Evolutionary conservation across 2,329 filamentous ascomycete genomes (phyloP), one percentile per base, ranked within the genome.

Genomic region (Mollisiaceae sp.): DNA sequence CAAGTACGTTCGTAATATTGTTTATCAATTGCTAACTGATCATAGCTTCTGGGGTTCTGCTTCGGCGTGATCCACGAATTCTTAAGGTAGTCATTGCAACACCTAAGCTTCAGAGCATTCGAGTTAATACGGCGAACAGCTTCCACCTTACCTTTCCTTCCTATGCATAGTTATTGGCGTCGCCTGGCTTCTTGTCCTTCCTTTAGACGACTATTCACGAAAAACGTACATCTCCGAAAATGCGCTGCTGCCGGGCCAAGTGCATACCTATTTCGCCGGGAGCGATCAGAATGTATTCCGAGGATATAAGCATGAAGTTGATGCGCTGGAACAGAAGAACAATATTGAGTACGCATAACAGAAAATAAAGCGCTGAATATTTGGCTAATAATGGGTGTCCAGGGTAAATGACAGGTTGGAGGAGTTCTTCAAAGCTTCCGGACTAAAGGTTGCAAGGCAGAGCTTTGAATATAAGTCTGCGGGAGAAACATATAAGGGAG

Each of bases 181-280:
- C 63, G 86, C 88, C 72, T 99, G 94, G 92, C 88, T 99, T 15
- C 86, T 97, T 24, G 84, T 98, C 38, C 86, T 99, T 1, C 95
- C 95, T 2, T 84, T 98, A 61, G 86, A 98, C 78, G 87, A 94
- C 71, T 97, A 98, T 81, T 97, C 93, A 59, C 89, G 95, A 70
- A 85, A 87, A 66, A 99, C 94, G 0, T 99, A 99, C 78, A 95
- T 99, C 65, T 98, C 94, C 52, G 95, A 99, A 78, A 99, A 99
- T 77, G 95, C 95, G 12, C 87, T 99, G 39, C 83, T 99, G 15
- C 95, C 95, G 0, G 95, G 94, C 1, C 95, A 99, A 79, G 95
- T 98, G 9, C 94, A 98, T 80, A 97, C 95, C 1, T 99, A 99
- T 79, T 99, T 99, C 76, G 90, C 92, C 8, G 95, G 95, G 20